Base-by-base conservation (phyloP, 2,329 filamentous ascomycete genomes). In the Colletotrichum chrysophilum region DNA sequence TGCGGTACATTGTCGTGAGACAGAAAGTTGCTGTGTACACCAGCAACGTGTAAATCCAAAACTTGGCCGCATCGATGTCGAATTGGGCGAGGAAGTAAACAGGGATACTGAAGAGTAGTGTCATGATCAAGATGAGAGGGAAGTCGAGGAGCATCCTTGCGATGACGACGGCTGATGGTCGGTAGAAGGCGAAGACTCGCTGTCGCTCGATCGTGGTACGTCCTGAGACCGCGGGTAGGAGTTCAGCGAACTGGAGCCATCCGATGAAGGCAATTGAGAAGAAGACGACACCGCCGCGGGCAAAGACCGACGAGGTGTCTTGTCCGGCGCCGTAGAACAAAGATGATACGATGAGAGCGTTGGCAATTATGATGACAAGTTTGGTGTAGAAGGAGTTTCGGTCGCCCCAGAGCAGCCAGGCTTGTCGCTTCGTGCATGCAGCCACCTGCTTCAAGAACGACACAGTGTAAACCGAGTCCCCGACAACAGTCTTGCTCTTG, bases 341-440 rank as follows among this genome's bases (percentile, higher is more conserved):
- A 3, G 93, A 95, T 3, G 94, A 93, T 70, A 96, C 93, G 76
- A 97, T 94, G 12, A 97, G 88, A 6, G 84, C 87, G 82, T 95
- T 94, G 73, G 93, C 90, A 73, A 96, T 84, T 79, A 96, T 94
- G 81, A 95, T 95, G 84, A 95, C 94, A 75, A 94, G 89, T 78
- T 96, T 97, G 55, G 94, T 96, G 82, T 92, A 93, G 2, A 97
- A 88, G 0, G 94, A 93, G 1, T 92, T 92, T 75, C 89, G 93
- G 83, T 97, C 94, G 52, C 94, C 94, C 81, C 91, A 90, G 32
- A 96, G 90, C 34, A 97, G 89, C 93, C 94, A 96, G 75, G 95
- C 93, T 83, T 97, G 94, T 56, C 95, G 90, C 78, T 92, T 88
- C 0, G 93, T 94, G 86, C 93, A 87, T 9, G 92, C 91, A 32